These are phyloP conservation scores for Nasturtium officinale DNA, from an alignment of 345 rosid genomes.

Conservation along the genomic window DNA sequence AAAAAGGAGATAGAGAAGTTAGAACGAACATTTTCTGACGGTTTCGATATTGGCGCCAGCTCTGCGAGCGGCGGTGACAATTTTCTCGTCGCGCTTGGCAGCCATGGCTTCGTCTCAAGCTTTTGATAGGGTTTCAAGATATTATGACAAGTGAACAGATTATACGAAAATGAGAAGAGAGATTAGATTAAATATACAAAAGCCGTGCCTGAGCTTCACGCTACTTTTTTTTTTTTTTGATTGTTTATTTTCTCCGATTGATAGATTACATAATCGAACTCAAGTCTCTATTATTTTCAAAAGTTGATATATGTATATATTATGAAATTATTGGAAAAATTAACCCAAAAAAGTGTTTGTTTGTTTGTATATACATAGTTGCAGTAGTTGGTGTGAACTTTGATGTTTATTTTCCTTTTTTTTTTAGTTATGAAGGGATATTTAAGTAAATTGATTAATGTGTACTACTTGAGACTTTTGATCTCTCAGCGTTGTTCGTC, in stretches of 20 bases:
- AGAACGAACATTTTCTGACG: constrained; percentile 62
- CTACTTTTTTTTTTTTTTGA: background rate
- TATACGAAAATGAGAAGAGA: background rate
- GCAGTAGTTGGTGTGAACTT: background rate
- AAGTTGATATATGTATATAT: too few relatives aligned
- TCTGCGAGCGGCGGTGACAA: constrained; percentile 88
- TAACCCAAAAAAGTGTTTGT: background rate
- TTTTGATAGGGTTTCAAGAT: constrained; percentile 29
- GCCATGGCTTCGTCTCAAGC: constrained; percentile 47
- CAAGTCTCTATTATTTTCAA: background rate
- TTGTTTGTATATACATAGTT: background rate
- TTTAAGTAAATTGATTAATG: background rate
- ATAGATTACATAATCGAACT: background rate
- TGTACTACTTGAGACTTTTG: constrained; percentile 16
- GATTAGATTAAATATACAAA: background rate
- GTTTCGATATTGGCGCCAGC: constrained; percentile 79
- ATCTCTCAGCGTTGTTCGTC: constrained; percentile 7
- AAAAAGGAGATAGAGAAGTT: background rate
- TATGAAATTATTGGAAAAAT: background rate
- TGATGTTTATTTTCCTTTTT: background rate
- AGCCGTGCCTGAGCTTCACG: constrained; percentile 38
- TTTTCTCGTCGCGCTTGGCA: constrained; percentile 78
- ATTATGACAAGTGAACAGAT: background rate
- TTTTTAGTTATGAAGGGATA: background rate
- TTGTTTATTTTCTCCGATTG: background rate